Percentiles rank a stretch among this genome's conserved stretches.
Evolutionary conservation across 805 yeast species (phyloP).

Genomic region (Kregervanrija delftensis): DNA sequence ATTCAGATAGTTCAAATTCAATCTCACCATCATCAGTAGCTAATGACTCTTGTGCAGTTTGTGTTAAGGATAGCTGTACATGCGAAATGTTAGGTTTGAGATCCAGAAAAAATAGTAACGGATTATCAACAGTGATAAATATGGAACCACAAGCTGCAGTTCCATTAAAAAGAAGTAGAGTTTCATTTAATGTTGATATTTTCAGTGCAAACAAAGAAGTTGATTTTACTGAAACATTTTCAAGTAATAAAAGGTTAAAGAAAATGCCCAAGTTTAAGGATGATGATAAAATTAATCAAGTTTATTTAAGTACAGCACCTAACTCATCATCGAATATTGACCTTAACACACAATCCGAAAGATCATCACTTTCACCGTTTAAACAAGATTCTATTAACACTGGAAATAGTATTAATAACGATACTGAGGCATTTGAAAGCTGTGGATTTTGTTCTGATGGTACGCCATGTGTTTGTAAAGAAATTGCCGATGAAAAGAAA

Average conservation of each 20-base stretch:
- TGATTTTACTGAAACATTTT: conserved; percentile 49
- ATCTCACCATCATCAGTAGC: neutral
- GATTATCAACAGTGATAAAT: conserved; percentile 5
- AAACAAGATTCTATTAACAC: neutral
- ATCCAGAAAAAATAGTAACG: conserved; percentile 5
- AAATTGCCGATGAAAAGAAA: conserved; percentile 47
- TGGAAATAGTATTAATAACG: conserved; percentile 14
- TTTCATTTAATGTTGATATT: conserved; percentile 3
- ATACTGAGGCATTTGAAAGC: conserved; percentile 40
- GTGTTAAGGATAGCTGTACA: conserved; percentile 60
- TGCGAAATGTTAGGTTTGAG: conserved; percentile 51
- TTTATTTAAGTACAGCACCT: too few relatives aligned
- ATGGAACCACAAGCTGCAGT: conserved; percentile 65
- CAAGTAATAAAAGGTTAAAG: conserved; percentile 20
- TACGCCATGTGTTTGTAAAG: conserved; percentile 88
- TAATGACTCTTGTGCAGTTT: conserved; percentile 50
- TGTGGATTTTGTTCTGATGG: conserved; percentile 95
- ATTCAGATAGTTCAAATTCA: neutral
- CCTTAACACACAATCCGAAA: too few relatives aligned
- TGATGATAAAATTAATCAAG: neutral
- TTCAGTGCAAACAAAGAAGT: conserved; percentile 27
- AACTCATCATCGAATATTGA: too few relatives aligned
- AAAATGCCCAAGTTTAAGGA: conserved; percentile 12
- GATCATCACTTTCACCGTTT: too few relatives aligned
- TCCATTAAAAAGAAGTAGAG: conserved; percentile 38